These are phyloP conservation scores for Penicillium ochrochloron DNA, from an alignment of 495 filamentous ascomycete species.

Conservation along the genomic window DNA sequence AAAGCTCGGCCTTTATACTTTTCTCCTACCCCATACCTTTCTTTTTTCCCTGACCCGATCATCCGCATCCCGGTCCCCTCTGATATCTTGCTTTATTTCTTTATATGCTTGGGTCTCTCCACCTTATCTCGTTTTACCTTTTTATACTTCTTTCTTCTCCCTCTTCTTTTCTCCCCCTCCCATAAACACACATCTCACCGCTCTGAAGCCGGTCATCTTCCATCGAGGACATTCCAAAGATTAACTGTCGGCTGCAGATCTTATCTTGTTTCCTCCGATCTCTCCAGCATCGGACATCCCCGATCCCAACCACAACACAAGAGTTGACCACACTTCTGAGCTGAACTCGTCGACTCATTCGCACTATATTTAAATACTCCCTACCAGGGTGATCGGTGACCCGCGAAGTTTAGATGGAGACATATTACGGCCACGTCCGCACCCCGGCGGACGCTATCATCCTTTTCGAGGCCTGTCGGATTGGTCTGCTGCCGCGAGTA, in stretches of 20 bases:
- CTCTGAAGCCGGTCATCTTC: background rate
- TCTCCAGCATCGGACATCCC: background rate
- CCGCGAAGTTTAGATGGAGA: slow-evolving; percentile 74
- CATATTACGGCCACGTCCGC: slow-evolving; percentile 90
- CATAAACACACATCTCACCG: background rate
- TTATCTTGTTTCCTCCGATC: slow-evolving; percentile 1
- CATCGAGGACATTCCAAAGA: background rate
- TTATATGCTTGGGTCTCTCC: slow-evolving; percentile 29
- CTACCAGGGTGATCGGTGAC: slow-evolving; percentile 34
- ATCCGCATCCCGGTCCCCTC: slow-evolving; percentile 30
- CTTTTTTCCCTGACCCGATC: slow-evolving; percentile 16
- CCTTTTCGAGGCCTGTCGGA: slow-evolving; percentile 92
- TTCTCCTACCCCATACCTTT: slow-evolving; percentile 35
- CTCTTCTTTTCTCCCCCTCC: slow-evolving; percentile 9
- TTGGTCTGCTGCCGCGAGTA: slow-evolving; percentile 87
- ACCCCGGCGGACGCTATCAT: slow-evolving; percentile 95
- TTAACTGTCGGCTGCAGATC: slow-evolving; percentile 11
- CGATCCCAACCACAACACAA: slow-evolving; percentile 5
- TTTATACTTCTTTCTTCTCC: slow-evolving; percentile 17
- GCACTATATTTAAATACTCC: slow-evolving; percentile 24
- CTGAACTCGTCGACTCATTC: background rate
- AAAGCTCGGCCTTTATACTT: slow-evolving; percentile 34
- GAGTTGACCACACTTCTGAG: background rate
- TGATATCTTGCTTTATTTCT: slow-evolving; percentile 22
- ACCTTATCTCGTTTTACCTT: slow-evolving; percentile 23